phyloP scores from a whole-genome alignment of 768 basidiomycete genomes.

The Boletus coccyginus region DNA sequence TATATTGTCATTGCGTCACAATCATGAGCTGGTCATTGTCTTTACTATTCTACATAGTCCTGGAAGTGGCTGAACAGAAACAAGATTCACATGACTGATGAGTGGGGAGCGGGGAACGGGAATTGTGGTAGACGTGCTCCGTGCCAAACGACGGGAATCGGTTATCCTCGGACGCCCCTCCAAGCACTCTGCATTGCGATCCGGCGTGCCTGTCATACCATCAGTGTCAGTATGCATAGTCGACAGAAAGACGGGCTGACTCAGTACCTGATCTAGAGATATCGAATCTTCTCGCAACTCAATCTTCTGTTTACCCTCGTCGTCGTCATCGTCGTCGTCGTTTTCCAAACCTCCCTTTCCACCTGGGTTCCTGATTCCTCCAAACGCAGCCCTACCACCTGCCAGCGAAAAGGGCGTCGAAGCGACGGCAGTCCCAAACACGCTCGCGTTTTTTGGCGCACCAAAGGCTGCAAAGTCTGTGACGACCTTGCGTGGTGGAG shows the following conservation, averaged over 20 bases:
- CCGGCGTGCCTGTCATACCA: constrained; percentile 58
- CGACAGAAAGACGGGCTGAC: background rate
- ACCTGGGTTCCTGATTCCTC: constrained; percentile 56
- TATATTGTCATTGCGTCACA: background rate
- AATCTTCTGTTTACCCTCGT: constrained; percentile 66
- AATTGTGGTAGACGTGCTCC: constrained; percentile 1
- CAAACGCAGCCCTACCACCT: constrained; percentile 82
- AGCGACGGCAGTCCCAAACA: constrained; percentile 81
- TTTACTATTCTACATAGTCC: constrained; percentile 30
- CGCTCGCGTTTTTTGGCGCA: constrained; percentile 67
- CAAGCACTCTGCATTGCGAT: constrained; percentile 91
- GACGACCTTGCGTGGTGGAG: constrained; percentile 85
- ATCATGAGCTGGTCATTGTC: constrained; percentile 4
- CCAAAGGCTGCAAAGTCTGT: constrained; percentile 87
- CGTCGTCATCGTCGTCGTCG: constrained; percentile 77
- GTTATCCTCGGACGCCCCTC: constrained; percentile 63
- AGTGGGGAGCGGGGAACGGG: background rate
- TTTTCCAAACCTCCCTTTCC: constrained; percentile 41
- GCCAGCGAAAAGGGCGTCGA: constrained; percentile 78
- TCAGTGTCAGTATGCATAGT: constrained; percentile 2
- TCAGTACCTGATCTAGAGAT: constrained; percentile 82
- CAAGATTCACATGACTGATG: constrained; percentile 9
- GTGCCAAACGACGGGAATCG: constrained; percentile 10
- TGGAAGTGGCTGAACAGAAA: constrained; percentile 13
- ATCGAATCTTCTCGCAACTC: constrained; percentile 83